phyloP scores from a whole-genome alignment of 179 eudicot genomes.

The Pouteria campechiana region DNA sequence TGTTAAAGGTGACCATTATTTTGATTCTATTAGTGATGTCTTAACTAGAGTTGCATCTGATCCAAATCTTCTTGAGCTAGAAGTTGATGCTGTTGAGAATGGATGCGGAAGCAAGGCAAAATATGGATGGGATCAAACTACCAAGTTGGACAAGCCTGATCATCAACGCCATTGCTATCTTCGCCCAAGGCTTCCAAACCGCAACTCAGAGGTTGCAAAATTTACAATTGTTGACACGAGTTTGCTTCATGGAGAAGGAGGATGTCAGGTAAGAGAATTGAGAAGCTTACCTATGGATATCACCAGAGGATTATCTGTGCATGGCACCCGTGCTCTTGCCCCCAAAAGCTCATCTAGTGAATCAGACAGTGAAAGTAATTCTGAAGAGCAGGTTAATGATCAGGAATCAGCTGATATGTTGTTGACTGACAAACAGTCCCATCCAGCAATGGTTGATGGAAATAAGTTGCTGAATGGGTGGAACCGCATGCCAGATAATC shows the following conservation, averaged over 20 bases:
- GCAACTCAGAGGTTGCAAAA: conserved; percentile 6
- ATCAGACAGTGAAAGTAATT: background rate
- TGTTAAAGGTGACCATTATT: conserved; percentile 48
- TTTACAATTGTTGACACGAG: conserved; percentile 40
- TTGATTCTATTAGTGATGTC: conserved; percentile 57
- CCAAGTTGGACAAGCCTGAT: conserved; percentile 5
- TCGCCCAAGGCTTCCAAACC: conserved; percentile 24
- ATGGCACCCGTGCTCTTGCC: too few species aligned
- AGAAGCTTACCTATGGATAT: conserved; percentile 19
- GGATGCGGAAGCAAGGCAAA: conserved; percentile 11
- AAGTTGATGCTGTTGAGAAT: conserved; percentile 19
- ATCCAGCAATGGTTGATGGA: background rate
- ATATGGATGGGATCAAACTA: conserved; percentile 25
- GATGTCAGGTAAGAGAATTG: conserved; percentile 16
- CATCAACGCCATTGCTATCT: conserved; percentile 15
- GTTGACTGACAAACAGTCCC: background rate
- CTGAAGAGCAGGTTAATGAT: conserved; percentile 4
- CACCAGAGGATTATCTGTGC: too few species aligned
- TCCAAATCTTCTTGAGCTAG: conserved; percentile 51
- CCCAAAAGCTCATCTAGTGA: background rate
- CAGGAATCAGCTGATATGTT: background rate
- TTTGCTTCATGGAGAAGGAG: conserved; percentile 13
- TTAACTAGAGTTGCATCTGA: conserved; percentile 46
- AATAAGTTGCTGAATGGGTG: too few species aligned
- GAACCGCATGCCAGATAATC: background rate